Base-by-base conservation (phyloP, 2,329 filamentous ascomycete species). In the Clarireedia hainanense region DNA sequence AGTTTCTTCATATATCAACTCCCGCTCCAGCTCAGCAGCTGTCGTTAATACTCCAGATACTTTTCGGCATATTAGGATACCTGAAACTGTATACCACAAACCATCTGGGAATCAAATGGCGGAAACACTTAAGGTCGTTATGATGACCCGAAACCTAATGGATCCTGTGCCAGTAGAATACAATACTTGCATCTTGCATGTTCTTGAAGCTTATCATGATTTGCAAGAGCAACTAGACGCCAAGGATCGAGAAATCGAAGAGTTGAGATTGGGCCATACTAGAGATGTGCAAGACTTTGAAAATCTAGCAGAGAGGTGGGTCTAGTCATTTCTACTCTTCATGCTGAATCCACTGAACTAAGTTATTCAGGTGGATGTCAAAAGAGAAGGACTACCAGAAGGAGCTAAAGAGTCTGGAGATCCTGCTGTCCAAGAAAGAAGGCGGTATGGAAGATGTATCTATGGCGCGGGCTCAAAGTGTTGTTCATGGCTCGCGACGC, bases 41-140 rank as follows among this genome's bases (percentile, higher is more conserved):
- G 56, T 58, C 14, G 43, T 58, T 4, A 52, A 50, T 4, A 20
- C 50, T 2, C 47, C 55, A 39, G 64, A 65, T 43, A 48, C 57
- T 3, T 50, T 52, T 40, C 47, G 42, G 27, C 58, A 57, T 43
- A 54, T 65, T 10, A 61, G 57, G 20, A 49, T 60, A 26, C 62
- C 66, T 1, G 64, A 65, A 37, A 59, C 48, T 23, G 57, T 66
- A 4, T 65, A 67, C 46, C 56, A 68, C 47, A 66, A 63, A 34
- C 67, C 67, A n/a, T 67, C 65, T 1, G 45, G 52, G 9, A 62
- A 67, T 50, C 66, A 68, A 45, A 65, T 68, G 60, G 65, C 61
- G 0, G 67, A 69, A 45, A 66, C 64, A 23, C 52, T 69, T 5
- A 64, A 68, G 50, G 65, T 68, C 1, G 59, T 66, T 2, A 67